A percentile compares a stretch with the other conserved stretches of the same genome.
phyloP scores from a whole-genome alignment of 116 monocot species.

The Thalassia testudinum region DNA sequence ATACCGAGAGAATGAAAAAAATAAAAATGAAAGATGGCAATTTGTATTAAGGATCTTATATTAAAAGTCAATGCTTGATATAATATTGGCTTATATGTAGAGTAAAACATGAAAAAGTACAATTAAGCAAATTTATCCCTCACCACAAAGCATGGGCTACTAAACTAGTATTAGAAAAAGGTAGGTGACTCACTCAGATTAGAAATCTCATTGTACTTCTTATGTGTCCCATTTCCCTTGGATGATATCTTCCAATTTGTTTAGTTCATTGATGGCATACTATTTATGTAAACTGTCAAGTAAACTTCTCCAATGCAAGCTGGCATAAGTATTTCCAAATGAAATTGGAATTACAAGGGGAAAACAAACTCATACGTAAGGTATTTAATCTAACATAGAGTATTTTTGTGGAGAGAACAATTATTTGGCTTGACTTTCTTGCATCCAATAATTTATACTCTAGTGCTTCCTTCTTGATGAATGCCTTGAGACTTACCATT shows the following conservation, averaged over 20 bases:
- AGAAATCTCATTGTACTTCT: constrained; percentile 41
- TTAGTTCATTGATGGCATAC: constrained; percentile 77
- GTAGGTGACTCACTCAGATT: constrained; percentile 29
- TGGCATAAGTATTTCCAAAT: not conserved
- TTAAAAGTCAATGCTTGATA: too few species aligned
- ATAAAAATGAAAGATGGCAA: too few species aligned
- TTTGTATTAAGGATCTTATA: too few species aligned
- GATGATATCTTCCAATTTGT: constrained; percentile 88
- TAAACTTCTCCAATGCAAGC: not conserved
- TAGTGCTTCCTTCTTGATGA: constrained; percentile 61
- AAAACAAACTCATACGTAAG: constrained; percentile 52
- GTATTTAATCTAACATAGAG: constrained; percentile 85
- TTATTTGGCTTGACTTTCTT: constrained; percentile 63
- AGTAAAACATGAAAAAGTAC: too few species aligned
- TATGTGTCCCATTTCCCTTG: constrained; percentile 64
- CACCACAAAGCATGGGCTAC: too few species aligned
- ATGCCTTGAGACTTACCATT: constrained; percentile 74
- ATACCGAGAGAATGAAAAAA: too few species aligned
- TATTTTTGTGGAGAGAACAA: constrained; percentile 35
- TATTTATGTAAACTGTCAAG: constrained; percentile 14
- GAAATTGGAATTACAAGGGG: not conserved
- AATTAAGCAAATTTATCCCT: too few species aligned
- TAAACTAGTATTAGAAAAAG: too few species aligned
- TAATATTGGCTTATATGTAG: too few species aligned
- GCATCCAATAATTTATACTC: constrained; percentile 42